Base-by-base conservation (phyloP, 306 rosid species). In the Cyamopsis tetragonoloba region DNA sequence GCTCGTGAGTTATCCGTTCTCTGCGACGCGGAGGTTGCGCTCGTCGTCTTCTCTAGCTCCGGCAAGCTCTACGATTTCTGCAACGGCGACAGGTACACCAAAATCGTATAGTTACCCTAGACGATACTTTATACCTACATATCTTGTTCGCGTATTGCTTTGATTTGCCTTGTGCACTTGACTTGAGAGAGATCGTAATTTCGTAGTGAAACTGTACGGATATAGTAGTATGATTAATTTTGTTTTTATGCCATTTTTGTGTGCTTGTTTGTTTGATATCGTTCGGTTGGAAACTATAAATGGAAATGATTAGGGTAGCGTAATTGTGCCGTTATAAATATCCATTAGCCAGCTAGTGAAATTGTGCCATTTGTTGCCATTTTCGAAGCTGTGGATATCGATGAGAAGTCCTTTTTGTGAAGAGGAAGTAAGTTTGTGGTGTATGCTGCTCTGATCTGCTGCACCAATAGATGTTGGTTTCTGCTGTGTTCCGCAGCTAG, bases 1-100 rank as follows among this genome's bases (percentile, higher is more conserved):
- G 74, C 66, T 18, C 44, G 32, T 11, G 74, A 69, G 57, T 46
- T 69, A 2, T 55, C 74, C 3, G 4, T 56, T 28, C 74, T 69
- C 35, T 69, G 74, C 63, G 66, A 69, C 1, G 74, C 66, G 0
- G 17, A 55, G 6, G 66, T 69, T 15, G 74, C 74, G 3, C 6
- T 56, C 4, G 2, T 69, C 34, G 3, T 69, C 46, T 69, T 69
- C 74, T 69, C 74, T 34, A 1, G 57, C 44, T 10, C 28, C 26
- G 74, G 74, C 11, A 55, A 42, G 44, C 74, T 69, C 17, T 55
- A 17, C 74, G 35, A 69, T 23, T 48, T 6, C 46, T 41, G 57
- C 24, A 56, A 30, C 32, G 66, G 74, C 7, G 66, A 69, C 56
- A 55, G 56, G 66, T 56, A 69, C 27, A 10, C 22, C n/a, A 17